Base-by-base conservation (phyloP, 371 early-diverging fungal genomes). In the Mucor irregularis region DNA sequence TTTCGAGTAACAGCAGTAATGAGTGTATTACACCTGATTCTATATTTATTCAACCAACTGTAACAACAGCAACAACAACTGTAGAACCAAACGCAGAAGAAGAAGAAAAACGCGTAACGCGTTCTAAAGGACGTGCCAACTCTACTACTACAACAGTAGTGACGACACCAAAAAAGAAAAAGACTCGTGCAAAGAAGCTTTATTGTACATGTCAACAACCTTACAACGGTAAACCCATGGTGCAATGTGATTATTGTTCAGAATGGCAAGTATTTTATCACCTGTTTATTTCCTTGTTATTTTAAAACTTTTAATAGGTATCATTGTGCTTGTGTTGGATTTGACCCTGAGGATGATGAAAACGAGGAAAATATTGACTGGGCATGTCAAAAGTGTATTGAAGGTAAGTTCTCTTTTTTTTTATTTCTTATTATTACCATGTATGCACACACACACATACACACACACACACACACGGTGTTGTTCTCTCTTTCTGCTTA, bases 181-280 rank as follows among this genome's bases (percentile, higher is more conserved):
- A 62, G 21, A 29, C 42, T 14, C 22, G 31, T 9, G 65, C 70
- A n/a, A 83, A 78, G 54, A 84, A 79, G 21, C 70, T 90, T 1
- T 91, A 90, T 60, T 91, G 91, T 56, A 65, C 82, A 14, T 91
- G 91, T 58, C 76, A 85, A 34, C 71, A 81, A 39, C 81, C 83
- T 3, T 90, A 90, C 40, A 73, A 81, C 53, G 89, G 90, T 29
- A 78, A 81, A 29, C 87, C 88, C 5, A 91, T 91, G 91, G 87
- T 91, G 40, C 84, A 85, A 48, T 91, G 91, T 61, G 90, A 90
- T 59, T 53, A 62, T 21, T 91, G 91, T 62, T 65, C 78, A 44
- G 86, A 91, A 60, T 91, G 91, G 91, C 88, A 80, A 65, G 75
- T 33, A 16, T 21, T 16, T 40, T 33, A 22, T 37, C n/a, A 40